Conservation (phyloP, 306 rosid species). For the Ormosia semicastrata region DNA sequence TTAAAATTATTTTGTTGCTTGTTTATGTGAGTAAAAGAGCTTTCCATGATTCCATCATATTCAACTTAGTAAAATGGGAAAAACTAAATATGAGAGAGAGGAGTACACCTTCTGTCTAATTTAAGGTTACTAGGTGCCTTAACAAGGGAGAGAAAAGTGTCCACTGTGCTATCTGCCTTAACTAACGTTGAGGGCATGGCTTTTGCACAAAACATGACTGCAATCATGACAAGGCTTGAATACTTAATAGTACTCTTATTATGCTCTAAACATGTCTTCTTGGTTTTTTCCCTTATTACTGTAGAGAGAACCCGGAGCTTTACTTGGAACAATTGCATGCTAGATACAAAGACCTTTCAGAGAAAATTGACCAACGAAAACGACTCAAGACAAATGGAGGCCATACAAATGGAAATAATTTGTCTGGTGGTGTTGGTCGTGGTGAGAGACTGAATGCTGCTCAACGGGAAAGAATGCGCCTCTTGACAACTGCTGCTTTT, state of each 20-base stretch:
- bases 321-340: conserved; percentile 72
- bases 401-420: conserved; percentile 33
- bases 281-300: neutral
- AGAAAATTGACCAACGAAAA: conserved; percentile 42
- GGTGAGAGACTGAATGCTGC: conserved; percentile 95
- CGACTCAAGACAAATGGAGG: conserved; percentile 45
- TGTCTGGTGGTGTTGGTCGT: conserved; percentile 50
- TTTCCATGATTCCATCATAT: neutral
- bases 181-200: neutral
- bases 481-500: conserved; percentile 93
- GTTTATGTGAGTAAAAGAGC: neutral
- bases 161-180: neutral
- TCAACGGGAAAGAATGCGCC: conserved; percentile 98
- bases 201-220: conserved; percentile 17
- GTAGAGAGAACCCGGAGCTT: conserved; percentile 86
- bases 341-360: conserved; percentile 74
- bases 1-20: neutral
- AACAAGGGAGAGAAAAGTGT: neutral
- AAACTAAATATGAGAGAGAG: neutral
- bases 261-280: conserved; percentile 20
- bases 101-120: neutral
- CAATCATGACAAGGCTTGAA: conserved; percentile 19
- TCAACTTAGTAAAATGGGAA: neutral
- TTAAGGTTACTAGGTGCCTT: neutral
- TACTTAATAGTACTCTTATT: neutral